Base-by-base conservation (phyloP, 2,329 filamentous ascomycete genomes). In the Talaromyces sp. region DNA sequence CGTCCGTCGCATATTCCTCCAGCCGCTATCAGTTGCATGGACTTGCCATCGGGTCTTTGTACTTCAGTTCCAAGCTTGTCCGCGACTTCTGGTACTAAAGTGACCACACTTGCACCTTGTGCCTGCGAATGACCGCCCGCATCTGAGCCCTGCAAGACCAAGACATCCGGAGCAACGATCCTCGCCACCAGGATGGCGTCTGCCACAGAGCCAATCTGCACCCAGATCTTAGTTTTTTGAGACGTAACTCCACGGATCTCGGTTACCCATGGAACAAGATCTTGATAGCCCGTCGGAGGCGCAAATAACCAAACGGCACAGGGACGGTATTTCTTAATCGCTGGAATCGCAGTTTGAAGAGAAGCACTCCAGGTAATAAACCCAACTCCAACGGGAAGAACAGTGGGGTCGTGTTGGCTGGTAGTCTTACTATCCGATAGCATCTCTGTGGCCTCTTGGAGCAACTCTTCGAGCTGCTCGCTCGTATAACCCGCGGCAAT, bases 401-500 rank as follows among this genome's bases (percentile, higher is more conserved):
- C 27, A 7, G 30, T 17, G 17, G 62, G n/a, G 53, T 57, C 11
- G 65, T 28, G 9, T 54, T 57, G 19, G 64, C 56, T 1, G 59
- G 44, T 4, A 69, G 62, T 62, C 13, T 64, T 57, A 7, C 62
- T 63, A 36, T 62, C 60, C 44, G 65, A 63, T 52, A 72, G 58
- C 5, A 75, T 65, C 1, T 63, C 44, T 9, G 65, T 64, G 25
- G 71, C 68, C 60, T 73, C 65, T 33, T 68, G 56, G 3, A 78
- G 68, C 25, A 73, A 65, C 6, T 61, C 58, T 36, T 73, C 70
- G 0, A 77, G 69, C 28, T 66, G 61, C 4, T 68, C 63, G 11
- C 73, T 61, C 58, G 75, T 71, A 61, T 70, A 91, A 2, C 86
- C 87, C 1, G 84, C 86, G 1, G 78, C 76, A n/a, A 85, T 78